These are phyloP conservation scores for Alternaria metachromatica DNA, from an alignment of 2,329 filamentous ascomycete species.

Conservation along the genomic window DNA sequence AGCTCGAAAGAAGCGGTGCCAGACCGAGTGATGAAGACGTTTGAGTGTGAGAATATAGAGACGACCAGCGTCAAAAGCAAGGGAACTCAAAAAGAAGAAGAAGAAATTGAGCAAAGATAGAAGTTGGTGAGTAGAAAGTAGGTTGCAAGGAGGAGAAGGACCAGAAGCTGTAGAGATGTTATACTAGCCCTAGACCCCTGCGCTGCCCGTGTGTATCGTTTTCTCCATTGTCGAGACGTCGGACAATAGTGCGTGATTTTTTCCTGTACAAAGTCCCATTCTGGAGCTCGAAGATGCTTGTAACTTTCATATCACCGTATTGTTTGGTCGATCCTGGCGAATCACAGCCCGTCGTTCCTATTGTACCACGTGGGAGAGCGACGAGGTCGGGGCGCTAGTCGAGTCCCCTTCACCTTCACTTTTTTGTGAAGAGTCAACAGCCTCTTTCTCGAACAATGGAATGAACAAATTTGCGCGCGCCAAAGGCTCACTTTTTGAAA, in stretches of 20 bases:
- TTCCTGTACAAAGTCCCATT: neutral
- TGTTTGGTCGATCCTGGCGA: neutral
- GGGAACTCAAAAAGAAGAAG: neutral
- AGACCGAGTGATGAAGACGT: neutral
- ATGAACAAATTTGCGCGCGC: neutral
- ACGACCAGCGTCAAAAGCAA: constrained; percentile 12
- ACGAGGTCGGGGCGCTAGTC: neutral
- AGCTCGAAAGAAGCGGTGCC: neutral
- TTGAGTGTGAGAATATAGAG: neutral
- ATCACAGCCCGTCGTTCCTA: neutral
- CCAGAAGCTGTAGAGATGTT: neutral
- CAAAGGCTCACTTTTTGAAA: neutral
- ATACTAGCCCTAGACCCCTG: neutral
- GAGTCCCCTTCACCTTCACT: constrained; percentile 2
- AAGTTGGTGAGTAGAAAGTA: neutral
- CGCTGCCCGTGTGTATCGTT: neutral
- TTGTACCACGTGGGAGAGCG: neutral
- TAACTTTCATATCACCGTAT: neutral
- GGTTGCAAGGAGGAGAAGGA: neutral
- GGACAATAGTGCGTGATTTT: neutral
- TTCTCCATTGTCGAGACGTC: neutral
- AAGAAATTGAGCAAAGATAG: neutral
- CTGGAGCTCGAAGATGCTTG: neutral
- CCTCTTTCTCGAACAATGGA: neutral
- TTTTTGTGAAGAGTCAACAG: too few relatives aligned